phyloP scores from a whole-genome alignment of 2,329 filamentous ascomycete species.

The Clonostachys rosea region DNA sequence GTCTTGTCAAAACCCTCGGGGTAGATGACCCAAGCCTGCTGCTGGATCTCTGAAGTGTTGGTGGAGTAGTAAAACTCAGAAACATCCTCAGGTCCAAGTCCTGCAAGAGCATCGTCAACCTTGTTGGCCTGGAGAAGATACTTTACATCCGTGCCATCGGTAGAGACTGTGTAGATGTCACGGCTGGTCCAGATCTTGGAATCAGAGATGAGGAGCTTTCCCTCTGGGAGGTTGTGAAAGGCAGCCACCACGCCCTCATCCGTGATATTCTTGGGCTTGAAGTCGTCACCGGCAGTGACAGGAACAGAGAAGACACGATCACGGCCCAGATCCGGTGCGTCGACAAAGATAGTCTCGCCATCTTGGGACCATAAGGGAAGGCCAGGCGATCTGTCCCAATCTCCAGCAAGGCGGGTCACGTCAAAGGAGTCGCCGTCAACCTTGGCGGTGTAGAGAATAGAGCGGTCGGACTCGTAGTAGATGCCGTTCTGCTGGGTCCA shows the following conservation, averaged over 20 bases:
- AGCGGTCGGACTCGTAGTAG: constrained; percentile 2
- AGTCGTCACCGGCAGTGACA: not conserved
- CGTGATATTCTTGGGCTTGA: constrained; percentile 2
- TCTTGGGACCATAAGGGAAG: not conserved
- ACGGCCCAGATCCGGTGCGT: constrained; percentile 1
- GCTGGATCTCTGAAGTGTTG: constrained; percentile 1
- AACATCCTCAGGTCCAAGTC: constrained; percentile 1
- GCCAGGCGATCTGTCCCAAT: constrained; percentile 2
- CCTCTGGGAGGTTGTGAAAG: constrained; percentile 1
- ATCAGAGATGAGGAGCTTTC: not conserved
- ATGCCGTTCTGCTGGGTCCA: constrained; percentile 2
- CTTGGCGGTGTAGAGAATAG: constrained; percentile 2
- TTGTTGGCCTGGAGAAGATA: constrained; percentile 3
- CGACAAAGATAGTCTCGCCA: constrained; percentile 1
- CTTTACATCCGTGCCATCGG: not conserved
- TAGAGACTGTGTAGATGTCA: constrained; percentile 2
- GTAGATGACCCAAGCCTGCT: constrained; percentile 1
- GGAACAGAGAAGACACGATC: constrained; percentile 2
- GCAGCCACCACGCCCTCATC: not conserved
- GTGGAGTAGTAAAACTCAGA: constrained; percentile 7
- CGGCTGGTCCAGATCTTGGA: constrained; percentile 3
- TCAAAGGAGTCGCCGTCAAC: not conserved
- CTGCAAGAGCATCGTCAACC: not conserved
- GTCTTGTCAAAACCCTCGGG: constrained; percentile 45
- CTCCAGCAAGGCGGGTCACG: constrained; percentile 1